These are phyloP conservation scores for Aspergillus sp. DNA, from an alignment of 2,329 filamentous ascomycete genomes.

Conservation along the genomic window DNA sequence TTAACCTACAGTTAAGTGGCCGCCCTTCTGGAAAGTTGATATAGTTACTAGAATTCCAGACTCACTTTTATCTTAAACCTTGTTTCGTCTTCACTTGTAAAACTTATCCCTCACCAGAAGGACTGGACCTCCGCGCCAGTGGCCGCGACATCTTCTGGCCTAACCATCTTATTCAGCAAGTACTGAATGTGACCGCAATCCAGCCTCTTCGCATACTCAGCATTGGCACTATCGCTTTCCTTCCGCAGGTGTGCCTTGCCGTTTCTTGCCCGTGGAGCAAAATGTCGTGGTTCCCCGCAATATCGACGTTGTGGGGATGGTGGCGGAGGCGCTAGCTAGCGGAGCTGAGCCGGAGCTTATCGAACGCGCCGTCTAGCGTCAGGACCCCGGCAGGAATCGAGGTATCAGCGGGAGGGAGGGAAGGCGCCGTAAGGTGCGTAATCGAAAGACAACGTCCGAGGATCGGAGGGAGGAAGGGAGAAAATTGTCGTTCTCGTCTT, in stretches of 20 bases:
- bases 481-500: not conserved
- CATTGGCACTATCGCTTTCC: no score
- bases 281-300: conserved; percentile 84
- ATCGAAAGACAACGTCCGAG: conserved; percentile 31
- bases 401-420: conserved; percentile 41
- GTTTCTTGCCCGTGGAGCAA: conserved; percentile 64
- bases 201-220: no score
- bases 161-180: no score
- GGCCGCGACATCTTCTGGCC: no score
- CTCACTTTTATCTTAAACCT: no score
- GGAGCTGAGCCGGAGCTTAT: conserved; percentile 71
- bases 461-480: not conserved
- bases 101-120: no score
- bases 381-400: conserved; percentile 48
- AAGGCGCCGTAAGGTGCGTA: conserved; percentile 32
- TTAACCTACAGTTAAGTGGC: no score
- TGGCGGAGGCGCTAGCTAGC: conserved; percentile 73
- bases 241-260: conserved; percentile 44
- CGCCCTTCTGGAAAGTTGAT: no score
- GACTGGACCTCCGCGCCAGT: no score
- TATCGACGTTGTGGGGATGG: conserved; percentile 77
- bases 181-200: no score
- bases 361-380: conserved; percentile 66
- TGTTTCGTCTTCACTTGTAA: no score
- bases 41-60: no score